Evolutionary conservation across 345 rosid genomes (phyloP), one percentile per base, ranked within the genome.

Genomic region (Syzygium grande): DNA sequence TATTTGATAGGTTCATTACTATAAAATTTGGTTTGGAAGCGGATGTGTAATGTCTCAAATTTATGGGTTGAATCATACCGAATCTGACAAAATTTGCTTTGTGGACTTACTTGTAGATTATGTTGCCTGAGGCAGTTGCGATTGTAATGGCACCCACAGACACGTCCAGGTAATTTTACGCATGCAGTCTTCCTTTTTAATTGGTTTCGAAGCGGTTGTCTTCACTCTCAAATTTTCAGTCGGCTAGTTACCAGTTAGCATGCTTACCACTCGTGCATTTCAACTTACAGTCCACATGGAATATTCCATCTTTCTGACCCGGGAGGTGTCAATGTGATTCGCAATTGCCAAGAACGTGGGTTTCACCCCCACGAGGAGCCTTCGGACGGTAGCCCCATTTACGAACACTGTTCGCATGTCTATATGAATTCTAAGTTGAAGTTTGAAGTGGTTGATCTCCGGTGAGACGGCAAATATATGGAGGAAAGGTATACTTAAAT

Each of bases 311-410:
- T 98, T 68, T 98, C 99, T 0, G 99, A 96, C 89, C 99, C 99
- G 2, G 91, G 95, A 0, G 99, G 99, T 3, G 98, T 98, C 54
- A 93, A 97, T 4, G 94, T 94, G 65, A 96, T 97, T 68, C 96
- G 99, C 29, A 96, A 94, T 87, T 98, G 99, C 92, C 97, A 96
- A 90, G 95, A 98, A 90, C 93, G 98, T 52, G 99, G 99, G 30
- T 98, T 98, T 91, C 99, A 98, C 90, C 99, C 99, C 29, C 99
- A 98, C 43, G 99, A 98, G 88, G 99, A 98, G 90, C 90, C 99
- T 58, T 84, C 63, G 56, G 97, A 96, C 51, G 98, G 99, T 59
- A 96, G 84, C 89, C 91, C 97, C 51, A 93, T 98, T 85, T 98
- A 98, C 56, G 99, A 98, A 91, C 99, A 96, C 88, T 96, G 98